These are phyloP conservation scores for Xylaria palmicola DNA, from an alignment of 495 filamentous ascomycete genomes.

Conservation along the genomic window DNA sequence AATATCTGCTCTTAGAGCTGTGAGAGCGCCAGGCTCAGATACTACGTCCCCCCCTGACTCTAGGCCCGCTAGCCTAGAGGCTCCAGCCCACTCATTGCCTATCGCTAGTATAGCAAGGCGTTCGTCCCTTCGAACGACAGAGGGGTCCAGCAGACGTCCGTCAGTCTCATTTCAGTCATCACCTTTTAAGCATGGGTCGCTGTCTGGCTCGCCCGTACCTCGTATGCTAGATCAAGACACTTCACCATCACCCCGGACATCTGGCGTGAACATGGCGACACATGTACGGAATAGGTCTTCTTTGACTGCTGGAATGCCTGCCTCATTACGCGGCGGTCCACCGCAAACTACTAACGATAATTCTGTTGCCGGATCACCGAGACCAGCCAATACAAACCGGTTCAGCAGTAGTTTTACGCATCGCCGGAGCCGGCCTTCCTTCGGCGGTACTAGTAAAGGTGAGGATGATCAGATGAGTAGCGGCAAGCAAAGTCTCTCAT, in stretches of 20 bases:
- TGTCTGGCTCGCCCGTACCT: slow-evolving; percentile 78
- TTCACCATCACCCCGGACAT: slow-evolving; percentile 58
- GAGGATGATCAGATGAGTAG: slow-evolving; percentile 87
- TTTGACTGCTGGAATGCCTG: slow-evolving; percentile 62
- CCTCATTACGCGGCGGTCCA: slow-evolving; percentile 56
- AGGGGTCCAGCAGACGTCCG: slow-evolving; percentile 54
- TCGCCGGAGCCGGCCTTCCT: slow-evolving; percentile 72
- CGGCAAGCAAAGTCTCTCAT: slow-evolving; percentile 80
- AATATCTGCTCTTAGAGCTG: slow-evolving; percentile 77
- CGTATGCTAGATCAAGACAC: slow-evolving; percentile 39
- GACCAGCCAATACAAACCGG: slow-evolving; percentile 75
- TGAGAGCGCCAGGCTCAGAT: slow-evolving; percentile 55
- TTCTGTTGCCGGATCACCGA: slow-evolving; percentile 65
- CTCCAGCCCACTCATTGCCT: slow-evolving; percentile 45
- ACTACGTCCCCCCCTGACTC: slow-evolving; percentile 64
- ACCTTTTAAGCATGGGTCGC: slow-evolving; percentile 88
- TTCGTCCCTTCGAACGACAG: slow-evolving; percentile 46
- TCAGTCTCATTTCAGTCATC: slow-evolving; percentile 82
- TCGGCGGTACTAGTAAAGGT: slow-evolving; percentile 64
- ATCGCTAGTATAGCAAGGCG: slow-evolving; percentile 31
- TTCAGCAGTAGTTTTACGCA: slow-evolving; percentile 70
- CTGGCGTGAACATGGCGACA: slow-evolving; percentile 52
- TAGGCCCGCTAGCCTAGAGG: slow-evolving; percentile 50
- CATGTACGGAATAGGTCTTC: slow-evolving; percentile 69
- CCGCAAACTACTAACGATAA: slow-evolving; percentile 56